These are phyloP conservation scores for Hortaea sp. DNA, from an alignment of 2,329 filamentous ascomycete species.

Conservation along the genomic window DNA sequence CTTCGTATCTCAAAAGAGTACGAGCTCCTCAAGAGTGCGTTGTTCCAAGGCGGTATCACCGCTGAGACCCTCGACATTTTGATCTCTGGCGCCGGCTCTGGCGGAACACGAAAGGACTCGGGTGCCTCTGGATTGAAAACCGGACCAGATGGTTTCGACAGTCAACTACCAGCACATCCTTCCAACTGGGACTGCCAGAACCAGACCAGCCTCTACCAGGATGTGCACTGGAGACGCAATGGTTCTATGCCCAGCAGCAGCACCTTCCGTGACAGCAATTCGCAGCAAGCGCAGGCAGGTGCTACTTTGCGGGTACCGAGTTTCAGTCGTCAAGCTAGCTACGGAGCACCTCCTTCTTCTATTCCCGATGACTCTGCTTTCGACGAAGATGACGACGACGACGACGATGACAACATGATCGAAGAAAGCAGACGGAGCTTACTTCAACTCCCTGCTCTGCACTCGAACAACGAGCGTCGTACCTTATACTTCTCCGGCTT, in stretches of 20 bases:
- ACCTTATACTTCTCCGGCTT: conserved; percentile 56
- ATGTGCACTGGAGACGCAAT: conserved; percentile 3
- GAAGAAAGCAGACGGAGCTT: background rate
- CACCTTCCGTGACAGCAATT: conserved; percentile 5
- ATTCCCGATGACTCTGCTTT: conserved; percentile 12
- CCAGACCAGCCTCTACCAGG: background rate
- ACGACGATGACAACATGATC: background rate
- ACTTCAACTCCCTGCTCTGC: background rate
- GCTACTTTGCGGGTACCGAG: conserved; percentile 2
- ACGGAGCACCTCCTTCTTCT: conserved; percentile 10
- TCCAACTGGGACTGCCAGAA: background rate
- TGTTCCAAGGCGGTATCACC: conserved; percentile 42
- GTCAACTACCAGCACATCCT: background rate
- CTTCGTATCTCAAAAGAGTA: conserved; percentile 41
- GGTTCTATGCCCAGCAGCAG: conserved; percentile 3
- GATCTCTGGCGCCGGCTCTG: conserved; percentile 22
- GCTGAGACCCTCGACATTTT: conserved; percentile 40
- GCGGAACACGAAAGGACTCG: conserved; percentile 12
- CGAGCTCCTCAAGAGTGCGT: conserved; percentile 38
- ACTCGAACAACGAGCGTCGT: conserved; percentile 20
- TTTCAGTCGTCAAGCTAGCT: conserved; percentile 11
- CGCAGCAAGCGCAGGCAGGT: background rate
- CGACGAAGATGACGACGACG: conserved; percentile 7
- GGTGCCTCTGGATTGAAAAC: conserved; percentile 1
- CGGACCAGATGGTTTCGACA: conserved; percentile 16